Conservation (phyloP, 768 basidiomycete species). For the Pisolithus sp. region DNA sequence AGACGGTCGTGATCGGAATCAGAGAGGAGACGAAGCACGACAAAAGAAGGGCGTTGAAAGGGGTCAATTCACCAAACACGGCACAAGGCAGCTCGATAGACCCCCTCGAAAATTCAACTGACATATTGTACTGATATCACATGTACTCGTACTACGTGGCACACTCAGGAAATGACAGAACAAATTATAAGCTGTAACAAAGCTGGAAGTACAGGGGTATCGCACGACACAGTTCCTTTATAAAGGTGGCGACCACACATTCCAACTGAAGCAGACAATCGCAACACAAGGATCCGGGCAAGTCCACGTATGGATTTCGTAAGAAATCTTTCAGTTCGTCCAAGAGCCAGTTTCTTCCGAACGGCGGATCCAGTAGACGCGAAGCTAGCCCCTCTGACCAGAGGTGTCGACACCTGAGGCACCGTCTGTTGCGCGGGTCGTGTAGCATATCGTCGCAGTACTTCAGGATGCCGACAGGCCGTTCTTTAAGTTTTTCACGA, state of each 20-base stretch:
- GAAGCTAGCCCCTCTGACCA: constrained; percentile 6
- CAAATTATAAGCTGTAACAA: neutral
- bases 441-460: no score
- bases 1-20: neutral
- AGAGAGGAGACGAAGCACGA: no score
- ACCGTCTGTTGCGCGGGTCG: neutral
- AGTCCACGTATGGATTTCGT: neutral
- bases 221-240: constrained; percentile 2
- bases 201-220: constrained; percentile 14
- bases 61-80: neutral
- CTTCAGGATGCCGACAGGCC: constrained; percentile 11
- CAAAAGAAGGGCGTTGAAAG: neutral
- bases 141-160: neutral
- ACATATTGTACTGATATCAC: no score
- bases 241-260: neutral
- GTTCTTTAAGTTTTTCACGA: constrained; percentile 24
- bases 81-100: neutral
- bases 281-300: neutral
- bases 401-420: neutral
- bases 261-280: neutral
- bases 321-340: constrained; percentile 13
- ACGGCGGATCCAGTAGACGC: constrained; percentile 8
- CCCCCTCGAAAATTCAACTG: neutral
- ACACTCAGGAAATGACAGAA: neutral
- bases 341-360: constrained; percentile 15